phyloP scores from a whole-genome alignment of 345 rosid genomes.

The Melaleuca quinquenervia region DNA sequence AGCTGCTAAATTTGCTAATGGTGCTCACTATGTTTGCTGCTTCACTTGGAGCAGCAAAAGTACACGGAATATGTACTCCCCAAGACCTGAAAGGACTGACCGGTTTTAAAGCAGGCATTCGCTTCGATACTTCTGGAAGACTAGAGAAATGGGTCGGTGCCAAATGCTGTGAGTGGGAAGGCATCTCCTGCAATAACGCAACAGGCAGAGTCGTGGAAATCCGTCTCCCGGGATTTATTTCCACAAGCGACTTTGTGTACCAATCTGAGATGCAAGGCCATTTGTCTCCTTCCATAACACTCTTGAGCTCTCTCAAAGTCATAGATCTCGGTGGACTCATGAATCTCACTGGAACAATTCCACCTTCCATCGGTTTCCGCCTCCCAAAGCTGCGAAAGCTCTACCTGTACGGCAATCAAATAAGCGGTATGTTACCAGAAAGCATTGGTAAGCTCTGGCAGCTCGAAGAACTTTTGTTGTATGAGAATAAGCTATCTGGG shows the following conservation, averaged over 20 bases:
- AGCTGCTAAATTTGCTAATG: conserved; percentile 10
- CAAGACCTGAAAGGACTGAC: conserved; percentile 30
- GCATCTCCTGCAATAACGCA: conserved; percentile 23
- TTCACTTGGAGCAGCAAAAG: neutral
- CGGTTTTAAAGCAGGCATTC: conserved; percentile 28
- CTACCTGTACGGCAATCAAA: conserved; percentile 37
- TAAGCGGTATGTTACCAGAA: conserved; percentile 30
- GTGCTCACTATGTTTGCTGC: neutral
- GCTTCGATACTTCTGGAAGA: conserved; percentile 29
- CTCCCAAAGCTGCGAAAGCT: conserved; percentile 26
- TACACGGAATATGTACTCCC: conserved; percentile 14
- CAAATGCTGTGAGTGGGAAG: conserved; percentile 43
- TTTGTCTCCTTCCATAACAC: conserved; percentile 31
- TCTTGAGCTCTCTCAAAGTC: conserved; percentile 28
- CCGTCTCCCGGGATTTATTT: conserved; percentile 34
- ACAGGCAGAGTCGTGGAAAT: conserved; percentile 36
- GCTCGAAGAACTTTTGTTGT: conserved; percentile 35
- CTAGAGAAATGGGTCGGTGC: conserved; percentile 27
- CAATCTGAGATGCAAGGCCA: conserved; percentile 37
- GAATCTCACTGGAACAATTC: conserved; percentile 29
- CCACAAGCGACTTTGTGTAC: conserved; percentile 13
- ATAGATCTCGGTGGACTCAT: conserved; percentile 46
- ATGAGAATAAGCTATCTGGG: conserved; percentile 38
- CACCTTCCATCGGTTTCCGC: conserved; percentile 25
- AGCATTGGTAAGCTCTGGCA: conserved; percentile 36